Base-by-base conservation (phyloP, 108 stramenopile genomes). In the Aurantiochytrium sp. region DNA sequence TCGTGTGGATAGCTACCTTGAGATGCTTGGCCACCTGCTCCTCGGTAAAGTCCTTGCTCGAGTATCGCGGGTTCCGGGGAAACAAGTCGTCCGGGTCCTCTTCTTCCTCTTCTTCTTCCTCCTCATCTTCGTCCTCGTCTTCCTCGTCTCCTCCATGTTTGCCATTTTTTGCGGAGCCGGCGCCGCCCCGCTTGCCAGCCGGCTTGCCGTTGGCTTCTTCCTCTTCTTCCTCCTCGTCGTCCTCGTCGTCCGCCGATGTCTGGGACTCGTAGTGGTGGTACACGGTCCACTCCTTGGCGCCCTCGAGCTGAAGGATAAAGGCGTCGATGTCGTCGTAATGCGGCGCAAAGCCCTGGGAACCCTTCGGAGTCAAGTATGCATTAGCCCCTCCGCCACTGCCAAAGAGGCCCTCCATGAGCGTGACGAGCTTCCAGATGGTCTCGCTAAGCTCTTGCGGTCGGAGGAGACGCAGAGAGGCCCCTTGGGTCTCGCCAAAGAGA, bases 271-370 rank as follows among this genome's bases (percentile, higher is more conserved):
- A 4, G 53, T 54, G 27, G 55, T 87, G 54, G 87, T 97, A 97
- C 10, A 97, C 96, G 85, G 96, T 95, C 97, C 97, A 98, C 73
- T 95, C 91, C 86, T 97, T 98, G 27, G 55, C 89, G 12, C 97
- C 98, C 89, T 97, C 95, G 48, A 96, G 88, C 89, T 98, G 96
- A 24, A 98, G 52, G 41, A 97, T 93, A 90, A 98, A 98, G 5
- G 97, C 98, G 89, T 98, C 97, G 86, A 98, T 97, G 88, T 99
- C 98, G 90, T 99, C 99, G 87, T 97, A 99, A 90, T 99, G 99
- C 0, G 99, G 98, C 8, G 99, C 97, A 91, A 99, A 99, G 10
- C 99, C 99, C 90, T 98, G 98, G n/a, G 95, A 93, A 10, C 92
- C 90, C 4, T 89, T 69, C 4, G 99, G 98, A 2, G 99, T 99